Conservation (phyloP, 2,329 filamentous ascomycete species). For the Ambrosiella cleistominuta region DNA sequence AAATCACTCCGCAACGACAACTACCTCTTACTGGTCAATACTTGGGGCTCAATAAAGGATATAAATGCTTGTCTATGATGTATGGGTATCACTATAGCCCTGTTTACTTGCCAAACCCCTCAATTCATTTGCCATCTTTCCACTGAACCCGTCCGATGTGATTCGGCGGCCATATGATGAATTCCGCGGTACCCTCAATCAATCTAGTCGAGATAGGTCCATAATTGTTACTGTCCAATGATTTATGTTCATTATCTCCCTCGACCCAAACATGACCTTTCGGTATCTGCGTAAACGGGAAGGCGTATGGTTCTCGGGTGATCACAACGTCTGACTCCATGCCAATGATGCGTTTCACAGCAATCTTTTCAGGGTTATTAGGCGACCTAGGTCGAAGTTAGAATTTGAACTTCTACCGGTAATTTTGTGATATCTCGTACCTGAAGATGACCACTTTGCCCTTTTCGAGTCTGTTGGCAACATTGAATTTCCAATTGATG, state of each 20-base stretch:
- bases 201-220: constrained; percentile 64
- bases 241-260: constrained; percentile 43
- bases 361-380: constrained; percentile 46
- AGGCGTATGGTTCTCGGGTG: constrained; percentile 9
- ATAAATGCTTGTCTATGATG: too few species aligned
- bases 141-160: constrained; percentile 34
- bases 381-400: constrained; percentile 41
- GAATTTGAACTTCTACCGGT: neutral
- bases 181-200: constrained; percentile 56
- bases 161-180: constrained; percentile 51
- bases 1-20: neutral
- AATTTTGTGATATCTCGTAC: constrained; percentile 23
- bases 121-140: neutral
- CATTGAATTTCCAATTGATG: constrained; percentile 40
- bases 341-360: constrained; percentile 70
- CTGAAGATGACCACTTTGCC: constrained; percentile 62
- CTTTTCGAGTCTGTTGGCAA: constrained; percentile 39
- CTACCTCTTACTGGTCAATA: too few species aligned
- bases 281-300: constrained; percentile 42
- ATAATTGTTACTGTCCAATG: constrained; percentile 71
- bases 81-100: too few species aligned
- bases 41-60: too few species aligned
- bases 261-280: constrained; percentile 87
- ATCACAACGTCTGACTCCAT: constrained; percentile 48
- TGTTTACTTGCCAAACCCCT: too few species aligned